Conservation (phyloP, 2,329 filamentous ascomycete genomes). For the Trichoderma sp. region DNA sequence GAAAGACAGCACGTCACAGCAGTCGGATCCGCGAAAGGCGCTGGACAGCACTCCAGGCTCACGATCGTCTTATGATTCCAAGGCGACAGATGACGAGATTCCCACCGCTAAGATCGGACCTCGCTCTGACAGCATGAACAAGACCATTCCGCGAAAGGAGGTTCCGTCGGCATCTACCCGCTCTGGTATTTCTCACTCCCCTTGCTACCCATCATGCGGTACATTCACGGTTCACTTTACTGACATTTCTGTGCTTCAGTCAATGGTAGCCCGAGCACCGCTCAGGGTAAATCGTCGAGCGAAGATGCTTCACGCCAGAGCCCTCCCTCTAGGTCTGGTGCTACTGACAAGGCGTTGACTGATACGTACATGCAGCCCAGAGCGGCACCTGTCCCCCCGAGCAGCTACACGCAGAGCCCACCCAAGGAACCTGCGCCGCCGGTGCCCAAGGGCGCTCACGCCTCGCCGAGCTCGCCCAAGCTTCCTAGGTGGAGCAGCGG, state of each 20-base stretch:
- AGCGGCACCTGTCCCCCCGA: slow-evolving; percentile 57
- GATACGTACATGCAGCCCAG: slow-evolving; percentile 63
- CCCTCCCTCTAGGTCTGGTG: slow-evolving; percentile 32
- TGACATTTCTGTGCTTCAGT: slow-evolving; percentile 29
- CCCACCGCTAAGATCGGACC: slow-evolving; percentile 47
- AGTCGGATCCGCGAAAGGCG: slow-evolving; percentile 41
- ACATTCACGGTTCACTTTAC: neutral
- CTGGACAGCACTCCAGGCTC: slow-evolving; percentile 43
- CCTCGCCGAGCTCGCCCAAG: slow-evolving; percentile 61
- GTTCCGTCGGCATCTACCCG: slow-evolving; percentile 48
- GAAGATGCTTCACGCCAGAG: slow-evolving; percentile 34
- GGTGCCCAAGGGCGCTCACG: slow-evolving; percentile 45
- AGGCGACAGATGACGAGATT: slow-evolving; percentile 55
- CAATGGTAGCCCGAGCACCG: slow-evolving; percentile 35
- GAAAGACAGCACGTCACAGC: slow-evolving; percentile 34
- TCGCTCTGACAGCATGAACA: slow-evolving; percentile 45
- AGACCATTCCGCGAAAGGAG: slow-evolving; percentile 67
- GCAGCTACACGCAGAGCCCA: slow-evolving; percentile 38
- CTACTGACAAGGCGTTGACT: slow-evolving; percentile 37
- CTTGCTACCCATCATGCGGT: neutral
- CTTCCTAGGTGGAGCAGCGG: slow-evolving; percentile 75
- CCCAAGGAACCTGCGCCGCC: slow-evolving; percentile 51
- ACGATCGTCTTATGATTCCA: slow-evolving; percentile 62
- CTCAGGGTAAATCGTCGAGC: slow-evolving; percentile 33
- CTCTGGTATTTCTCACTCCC: slow-evolving; percentile 44